These are phyloP conservation scores for Starmerella powellii DNA, from an alignment of 805 yeast species.

Conservation along the genomic window DNA sequence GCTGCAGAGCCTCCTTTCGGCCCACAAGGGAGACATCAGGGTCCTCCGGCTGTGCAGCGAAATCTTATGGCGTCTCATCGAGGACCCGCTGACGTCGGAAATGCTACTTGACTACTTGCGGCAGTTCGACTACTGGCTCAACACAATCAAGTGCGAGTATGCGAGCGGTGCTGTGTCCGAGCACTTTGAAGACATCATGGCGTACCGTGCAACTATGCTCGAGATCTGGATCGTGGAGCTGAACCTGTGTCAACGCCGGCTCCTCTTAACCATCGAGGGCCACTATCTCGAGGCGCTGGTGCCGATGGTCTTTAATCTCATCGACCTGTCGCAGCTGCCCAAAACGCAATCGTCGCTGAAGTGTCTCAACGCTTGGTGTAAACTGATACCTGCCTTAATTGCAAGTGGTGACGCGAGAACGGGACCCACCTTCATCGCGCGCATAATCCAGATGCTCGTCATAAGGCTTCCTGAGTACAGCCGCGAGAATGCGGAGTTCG, in stretches of 20 bases:
- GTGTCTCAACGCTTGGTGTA: constrained; percentile 73
- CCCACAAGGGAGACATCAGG: constrained; percentile 35
- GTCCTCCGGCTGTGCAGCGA: constrained; percentile 34
- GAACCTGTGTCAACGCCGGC: constrained; percentile 40
- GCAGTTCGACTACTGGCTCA: constrained; percentile 40
- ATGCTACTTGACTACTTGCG: constrained; percentile 44
- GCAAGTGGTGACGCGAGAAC: constrained; percentile 23
- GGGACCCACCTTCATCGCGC: constrained; percentile 61
- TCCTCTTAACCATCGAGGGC: constrained; percentile 41
- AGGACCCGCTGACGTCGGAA: constrained; percentile 42
- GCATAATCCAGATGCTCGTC: constrained; percentile 59
- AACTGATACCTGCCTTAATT: constrained; percentile 60
- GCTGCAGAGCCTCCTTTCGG: constrained; percentile 36
- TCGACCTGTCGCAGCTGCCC: constrained; percentile 37
- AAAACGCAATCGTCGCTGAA: constrained; percentile 40
- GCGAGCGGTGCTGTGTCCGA: neutral
- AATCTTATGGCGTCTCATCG: constrained; percentile 49
- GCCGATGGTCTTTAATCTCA: constrained; percentile 9
- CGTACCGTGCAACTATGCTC: constrained; percentile 47
- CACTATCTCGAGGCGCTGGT: constrained; percentile 42
- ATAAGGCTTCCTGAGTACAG: constrained; percentile 70
- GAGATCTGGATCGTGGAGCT: constrained; percentile 62
- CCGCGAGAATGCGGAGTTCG: constrained; percentile 49
- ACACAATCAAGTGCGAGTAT: constrained; percentile 34
- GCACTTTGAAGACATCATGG: constrained; percentile 36